Evolutionary conservation across 148 eudicot species (phyloP), one percentile per base, ranked within the genome.

Genomic region (Salicornia ramosissima): DNA sequence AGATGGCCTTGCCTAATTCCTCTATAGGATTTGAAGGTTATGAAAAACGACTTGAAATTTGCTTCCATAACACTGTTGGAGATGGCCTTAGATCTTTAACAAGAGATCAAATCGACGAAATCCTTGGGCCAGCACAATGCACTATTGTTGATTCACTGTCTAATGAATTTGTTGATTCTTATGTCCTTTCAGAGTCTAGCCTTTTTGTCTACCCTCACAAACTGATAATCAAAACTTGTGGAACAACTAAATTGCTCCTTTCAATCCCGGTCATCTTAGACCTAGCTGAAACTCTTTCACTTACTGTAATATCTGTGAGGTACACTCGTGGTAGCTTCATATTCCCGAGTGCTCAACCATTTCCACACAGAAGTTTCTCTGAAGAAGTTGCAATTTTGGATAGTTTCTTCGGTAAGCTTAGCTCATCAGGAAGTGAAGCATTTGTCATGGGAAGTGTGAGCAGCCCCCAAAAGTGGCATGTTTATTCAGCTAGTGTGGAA

Each of bases 121-220:
- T 88, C 45, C 72, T 86, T 1, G 65, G 58, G 40, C 87, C 88
- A 16, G 90, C 90, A 66, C 84, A 84, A 62, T 88, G 94, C 84
- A 84, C 88, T 53, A 86, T 86, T 68, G 94, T 86, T 22, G 79
- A 81, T 58, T 84, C 88, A 0, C 69, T 88, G 40, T 72, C 84
- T 2, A 86, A 88, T 25, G 78, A 83, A 10, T 71, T 78, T n/a
- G 79, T 88, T 8, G 90, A 88, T 52, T 86, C 90, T 47, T 88
- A 88, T 16, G 90, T 88, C 36, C 76, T 88, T 1, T 88, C 94
- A 28, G 94, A 88, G 76, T 86, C 90, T 0, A 88, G 94, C 87
- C 84, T 88, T 57, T 88, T 88, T 71, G 85, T 88, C 13, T 84
- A 84, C 69, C 68, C 94, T 9, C 77, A 88, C 86, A 86, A 88